Percentiles rank a stretch among this genome's conserved stretches.
Conservation (phyloP, 352 stramenopile genomes). For the Globisporangium paddicum region DNA sequence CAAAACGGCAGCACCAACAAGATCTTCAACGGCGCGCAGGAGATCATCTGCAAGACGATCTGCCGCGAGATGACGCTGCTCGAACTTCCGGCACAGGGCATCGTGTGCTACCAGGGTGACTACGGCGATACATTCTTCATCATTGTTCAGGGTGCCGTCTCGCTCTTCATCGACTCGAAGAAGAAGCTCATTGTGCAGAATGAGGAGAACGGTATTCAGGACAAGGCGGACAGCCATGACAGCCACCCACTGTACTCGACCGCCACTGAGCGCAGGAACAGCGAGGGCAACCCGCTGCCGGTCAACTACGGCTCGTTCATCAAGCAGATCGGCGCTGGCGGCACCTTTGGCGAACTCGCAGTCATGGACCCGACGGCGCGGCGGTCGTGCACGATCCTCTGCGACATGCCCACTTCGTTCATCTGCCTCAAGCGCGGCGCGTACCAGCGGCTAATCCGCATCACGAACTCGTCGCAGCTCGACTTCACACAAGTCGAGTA, state of each 20-base stretch:
- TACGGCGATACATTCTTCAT: constrained; percentile 83
- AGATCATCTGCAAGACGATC: constrained; percentile 87
- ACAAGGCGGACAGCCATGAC: constrained; percentile 8
- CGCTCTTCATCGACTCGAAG: constrained; percentile 69
- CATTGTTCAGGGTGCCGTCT: constrained; percentile 69
- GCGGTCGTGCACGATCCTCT: constrained; percentile 71
- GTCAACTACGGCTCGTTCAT: constrained; percentile 67
- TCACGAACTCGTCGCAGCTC: constrained; percentile 74
- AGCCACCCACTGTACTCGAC: background rate
- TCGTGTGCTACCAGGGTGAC: constrained; percentile 81
- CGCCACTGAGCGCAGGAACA: background rate
- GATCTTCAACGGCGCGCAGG: constrained; percentile 77
- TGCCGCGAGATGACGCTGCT: constrained; percentile 84
- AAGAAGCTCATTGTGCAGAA: constrained; percentile 20
- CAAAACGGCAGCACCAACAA: constrained; percentile 78
- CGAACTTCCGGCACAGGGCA: constrained; percentile 46
- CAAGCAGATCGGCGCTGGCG: constrained; percentile 66
- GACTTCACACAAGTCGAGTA: constrained; percentile 84
- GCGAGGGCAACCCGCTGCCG: constrained; percentile 19
- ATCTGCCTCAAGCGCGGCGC: constrained; percentile 79
- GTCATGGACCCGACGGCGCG: constrained; percentile 76
- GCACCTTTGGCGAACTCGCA: constrained; percentile 76
- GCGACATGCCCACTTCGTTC: constrained; percentile 68
- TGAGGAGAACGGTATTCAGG: constrained; percentile 11
- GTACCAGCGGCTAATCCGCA: constrained; percentile 81